Evolutionary conservation across 805 yeast species (phyloP), one percentile per base, ranked within the genome.

Genomic region (Wickerhamiella hasegawae): DNA sequence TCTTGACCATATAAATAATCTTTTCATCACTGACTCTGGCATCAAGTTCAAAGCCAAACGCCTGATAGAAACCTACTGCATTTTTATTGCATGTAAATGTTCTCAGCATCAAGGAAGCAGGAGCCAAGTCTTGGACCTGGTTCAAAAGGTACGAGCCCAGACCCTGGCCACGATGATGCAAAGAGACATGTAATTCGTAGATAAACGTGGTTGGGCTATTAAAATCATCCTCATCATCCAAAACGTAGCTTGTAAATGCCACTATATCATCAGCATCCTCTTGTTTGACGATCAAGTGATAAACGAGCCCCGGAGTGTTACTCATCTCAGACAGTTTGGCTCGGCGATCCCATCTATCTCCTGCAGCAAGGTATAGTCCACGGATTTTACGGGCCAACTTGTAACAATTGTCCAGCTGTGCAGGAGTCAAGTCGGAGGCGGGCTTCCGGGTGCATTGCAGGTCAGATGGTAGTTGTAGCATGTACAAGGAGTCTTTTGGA

Each of bases 111-210:
- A 52, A 21, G 2, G 43, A 39, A 6, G 18, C 31, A 2, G 15
- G 33, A 3, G 43, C 18, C 25, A n/a, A 28, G 10, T n/a, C 30
- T 14, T 28, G n/a, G 8, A 46, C 47, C 6, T 17, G 9, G 14
- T 38, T 37, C 31, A 51, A 27, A 23, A 52, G 36, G 14, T 18
- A 17, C 14, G 21, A 15, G 15, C 52, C 57, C 5, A 49, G 26
- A 5, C 51, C 48, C 31, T 34, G 32, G 14, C 52, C 45, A 20
- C 32, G 41, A n/a, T 11, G 18, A 12, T 22, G 27, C 8, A 35
- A 28, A 5, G 27, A 25, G 19, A 49, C 50, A 31, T 52, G 57
- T 25, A 52, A 35, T 39, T 52, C 57, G 33, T 49, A 52, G 18
- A 52, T 37, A 32, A 45, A 52, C 5, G 44, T 34, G 11, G 34